These are phyloP conservation scores for Hypomontagnella monticulosa DNA, from an alignment of 495 filamentous ascomycete genomes.

Conservation along the genomic window DNA sequence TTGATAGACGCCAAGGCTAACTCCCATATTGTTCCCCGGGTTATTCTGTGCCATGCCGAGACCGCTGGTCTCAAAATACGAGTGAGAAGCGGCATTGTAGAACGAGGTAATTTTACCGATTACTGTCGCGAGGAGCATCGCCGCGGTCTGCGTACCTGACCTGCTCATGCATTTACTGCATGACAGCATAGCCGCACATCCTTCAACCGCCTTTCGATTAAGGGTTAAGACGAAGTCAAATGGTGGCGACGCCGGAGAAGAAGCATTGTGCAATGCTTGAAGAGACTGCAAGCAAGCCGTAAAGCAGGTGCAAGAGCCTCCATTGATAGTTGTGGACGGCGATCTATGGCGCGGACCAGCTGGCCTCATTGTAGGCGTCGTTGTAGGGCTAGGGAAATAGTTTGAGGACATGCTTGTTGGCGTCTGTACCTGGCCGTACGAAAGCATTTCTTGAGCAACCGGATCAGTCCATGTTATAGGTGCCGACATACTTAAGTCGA, in stretches of 20 bases:
- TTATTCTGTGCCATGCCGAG: constrained; percentile 40
- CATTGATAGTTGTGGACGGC: constrained; percentile 40
- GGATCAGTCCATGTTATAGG: constrained; percentile 42
- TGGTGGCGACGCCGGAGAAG: constrained; percentile 47
- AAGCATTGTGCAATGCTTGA: constrained; percentile 57
- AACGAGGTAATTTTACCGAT: constrained; percentile 59
- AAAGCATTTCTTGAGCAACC: constrained; percentile 34
- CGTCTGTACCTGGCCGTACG: constrained; percentile 47
- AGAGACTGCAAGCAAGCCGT: constrained; percentile 57
- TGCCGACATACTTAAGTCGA: constrained; percentile 48
- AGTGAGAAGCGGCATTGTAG: constrained; percentile 55
- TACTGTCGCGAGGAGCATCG: constrained; percentile 59
- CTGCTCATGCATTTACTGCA: constrained; percentile 53
- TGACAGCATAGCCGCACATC: constrained; percentile 56
- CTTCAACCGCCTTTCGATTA: constrained; percentile 60
- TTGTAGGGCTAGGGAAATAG: constrained; percentile 52
- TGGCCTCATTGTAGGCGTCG: constrained; percentile 47
- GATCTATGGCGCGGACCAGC: constrained; percentile 46
- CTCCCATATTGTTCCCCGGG: constrained; percentile 37
- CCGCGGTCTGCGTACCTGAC: constrained; percentile 54
- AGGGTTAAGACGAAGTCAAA: constrained; percentile 57
- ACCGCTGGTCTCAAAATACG: constrained; percentile 46
- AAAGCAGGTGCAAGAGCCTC: constrained; percentile 57
- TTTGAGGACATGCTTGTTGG: constrained; percentile 46
- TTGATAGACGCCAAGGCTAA: constrained; percentile 56